A percentile compares a stretch with the other conserved stretches of the same genome.
Evolutionary conservation across 345 rosid genomes (phyloP).

Genomic region (Eucalyptus grandis): DNA sequence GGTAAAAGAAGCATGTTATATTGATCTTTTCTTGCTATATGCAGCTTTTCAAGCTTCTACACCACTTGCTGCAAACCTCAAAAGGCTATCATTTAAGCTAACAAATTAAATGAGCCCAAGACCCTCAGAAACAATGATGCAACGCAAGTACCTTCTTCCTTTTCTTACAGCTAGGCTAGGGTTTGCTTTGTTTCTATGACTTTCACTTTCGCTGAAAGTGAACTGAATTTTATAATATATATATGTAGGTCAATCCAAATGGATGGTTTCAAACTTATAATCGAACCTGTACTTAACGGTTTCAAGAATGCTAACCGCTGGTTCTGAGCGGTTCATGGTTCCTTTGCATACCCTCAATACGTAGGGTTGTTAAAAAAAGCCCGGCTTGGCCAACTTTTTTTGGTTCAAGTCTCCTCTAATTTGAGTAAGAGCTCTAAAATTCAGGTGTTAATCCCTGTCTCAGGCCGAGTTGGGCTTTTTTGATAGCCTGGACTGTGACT

Average conservation of each 20-base stretch:
- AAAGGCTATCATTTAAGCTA: not conserved
- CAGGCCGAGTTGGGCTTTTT: not conserved
- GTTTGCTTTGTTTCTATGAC: no score
- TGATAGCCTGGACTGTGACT: not conserved
- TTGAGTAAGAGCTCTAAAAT: not conserved
- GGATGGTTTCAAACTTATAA: not conserved
- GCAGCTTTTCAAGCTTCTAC: not conserved
- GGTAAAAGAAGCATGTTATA: not conserved
- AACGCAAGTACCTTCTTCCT: not conserved
- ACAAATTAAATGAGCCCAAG: not conserved
- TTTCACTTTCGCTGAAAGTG: not conserved
- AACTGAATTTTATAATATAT: no score
- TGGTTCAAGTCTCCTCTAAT: not conserved
- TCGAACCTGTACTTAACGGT: not conserved
- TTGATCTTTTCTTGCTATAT: not conserved
- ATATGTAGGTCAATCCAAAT: accelerated
- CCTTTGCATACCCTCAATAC: not conserved
- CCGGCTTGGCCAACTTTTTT: not conserved
- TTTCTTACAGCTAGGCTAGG: not conserved
- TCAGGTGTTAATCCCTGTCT: not conserved
- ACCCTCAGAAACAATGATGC: not conserved
- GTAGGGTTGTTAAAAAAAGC: not conserved
- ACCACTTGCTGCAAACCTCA: not conserved
- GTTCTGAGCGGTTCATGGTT: not conserved
- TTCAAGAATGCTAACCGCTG: not conserved